Conservation (phyloP, 179 eudicot genomes). For the Silene vulgaris region DNA sequence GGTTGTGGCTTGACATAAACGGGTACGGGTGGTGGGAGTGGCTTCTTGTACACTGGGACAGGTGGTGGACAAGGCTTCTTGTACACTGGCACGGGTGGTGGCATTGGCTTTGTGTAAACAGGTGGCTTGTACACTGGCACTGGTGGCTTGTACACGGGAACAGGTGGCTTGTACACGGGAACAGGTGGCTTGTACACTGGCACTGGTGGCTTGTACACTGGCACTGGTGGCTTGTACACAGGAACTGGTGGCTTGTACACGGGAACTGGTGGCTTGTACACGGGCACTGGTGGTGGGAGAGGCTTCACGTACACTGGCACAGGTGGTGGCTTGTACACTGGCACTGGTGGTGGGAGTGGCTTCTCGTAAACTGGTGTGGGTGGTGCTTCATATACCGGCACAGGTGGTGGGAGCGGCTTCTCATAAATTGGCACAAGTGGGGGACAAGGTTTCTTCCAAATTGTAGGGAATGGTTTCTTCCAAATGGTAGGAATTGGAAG, state of each 20-base stretch:
- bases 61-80: slow-evolving; percentile 20
- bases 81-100: slow-evolving; percentile 27
- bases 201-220: slow-evolving; percentile 18
- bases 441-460: slow-evolving; percentile 24
- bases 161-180: slow-evolving; percentile 2
- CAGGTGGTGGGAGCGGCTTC: slow-evolving; percentile 21
- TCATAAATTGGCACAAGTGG: slow-evolving; percentile 28
- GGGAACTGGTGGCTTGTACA: slow-evolving; percentile 2
- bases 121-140: slow-evolving; percentile 16
- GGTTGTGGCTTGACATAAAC: neutral
- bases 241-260: neutral
- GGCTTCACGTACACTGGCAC: slow-evolving; percentile 9
- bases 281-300: slow-evolving; percentile 16
- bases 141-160: neutral
- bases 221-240: too few species aligned
- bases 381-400: slow-evolving; percentile 25
- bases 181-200: slow-evolving; percentile 15
- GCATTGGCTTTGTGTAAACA: slow-evolving; percentile 10
- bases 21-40: slow-evolving; percentile 23
- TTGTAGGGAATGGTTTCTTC: slow-evolving; percentile 20
- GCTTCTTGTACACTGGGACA: slow-evolving; percentile 19
- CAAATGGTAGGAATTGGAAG: slow-evolving; percentile 10
- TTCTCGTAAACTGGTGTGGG: slow-evolving; percentile 16
- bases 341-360: slow-evolving; percentile 27
- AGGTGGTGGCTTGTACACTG: slow-evolving; percentile 16